Conservation (phyloP, 140 eudicot species). For the Bidens hawaiensis region DNA sequence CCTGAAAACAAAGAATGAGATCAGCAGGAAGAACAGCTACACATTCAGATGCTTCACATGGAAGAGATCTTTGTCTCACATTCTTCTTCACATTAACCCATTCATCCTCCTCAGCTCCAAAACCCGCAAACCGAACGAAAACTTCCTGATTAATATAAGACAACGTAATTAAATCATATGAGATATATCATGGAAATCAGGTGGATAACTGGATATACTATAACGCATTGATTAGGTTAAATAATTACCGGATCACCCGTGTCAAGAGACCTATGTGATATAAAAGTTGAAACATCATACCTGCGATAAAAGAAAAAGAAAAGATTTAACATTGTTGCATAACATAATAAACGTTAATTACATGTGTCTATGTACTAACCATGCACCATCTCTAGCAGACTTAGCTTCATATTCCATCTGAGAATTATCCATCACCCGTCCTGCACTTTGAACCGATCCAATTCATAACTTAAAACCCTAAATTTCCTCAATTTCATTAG, state of each 20-base stretch:
- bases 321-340: not conserved
- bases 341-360: not conserved
- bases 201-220: no score
- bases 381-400: constrained; percentile 97
- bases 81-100: constrained; percentile 78
- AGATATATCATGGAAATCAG: not conserved
- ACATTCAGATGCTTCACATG: constrained; percentile 92
- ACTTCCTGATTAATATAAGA: constrained; percentile 54
- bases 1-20: constrained; percentile 96
- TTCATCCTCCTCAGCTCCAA: constrained; percentile 96
- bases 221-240: constrained; percentile 18
- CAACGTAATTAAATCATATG: not conserved
- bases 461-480: constrained; percentile 4
- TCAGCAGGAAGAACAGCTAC: constrained; percentile 89
- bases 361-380: constrained; percentile 40
- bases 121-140: constrained; percentile 90
- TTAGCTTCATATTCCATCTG: constrained; percentile 93
- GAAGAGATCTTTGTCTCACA: constrained; percentile 95
- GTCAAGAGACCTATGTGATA: constrained; percentile 76
- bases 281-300: constrained; percentile 81
- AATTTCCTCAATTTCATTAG: not conserved
- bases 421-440: constrained; percentile 45
- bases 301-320: constrained; percentile 33
- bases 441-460: constrained; percentile 37
- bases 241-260: constrained; percentile 81